Percentiles rank a stretch among this genome's conserved stretches.
These are phyloP conservation scores for Laguncularia racemosa DNA, from an alignment of 345 rosid species.

Conservation along the genomic window DNA sequence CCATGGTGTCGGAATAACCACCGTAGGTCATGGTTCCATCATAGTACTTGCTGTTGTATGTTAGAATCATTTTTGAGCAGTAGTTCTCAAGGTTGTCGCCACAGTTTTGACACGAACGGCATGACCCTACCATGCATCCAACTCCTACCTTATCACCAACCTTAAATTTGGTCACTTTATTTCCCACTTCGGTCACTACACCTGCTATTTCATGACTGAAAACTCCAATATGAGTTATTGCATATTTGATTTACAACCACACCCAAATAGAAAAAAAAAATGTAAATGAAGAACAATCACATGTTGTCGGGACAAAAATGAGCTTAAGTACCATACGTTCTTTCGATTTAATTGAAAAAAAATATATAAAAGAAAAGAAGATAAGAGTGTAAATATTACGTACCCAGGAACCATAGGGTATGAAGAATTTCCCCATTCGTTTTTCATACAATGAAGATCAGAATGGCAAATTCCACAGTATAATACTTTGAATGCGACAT, in stretches of 20 bases:
- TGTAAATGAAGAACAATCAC: too few relatives aligned
- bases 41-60: slow-evolving; percentile 23
- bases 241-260: too few relatives aligned
- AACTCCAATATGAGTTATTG: too few relatives aligned
- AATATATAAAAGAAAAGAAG: too few relatives aligned
- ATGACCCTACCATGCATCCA: slow-evolving; percentile 47
- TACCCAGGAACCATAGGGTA: slow-evolving; percentile 44
- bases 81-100: slow-evolving; percentile 42
- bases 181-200: slow-evolving; percentile 47
- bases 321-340: too few relatives aligned
- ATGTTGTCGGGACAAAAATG: too few relatives aligned
- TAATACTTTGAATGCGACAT: slow-evolving; percentile 29
- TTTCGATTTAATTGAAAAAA: too few relatives aligned
- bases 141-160: slow-evolving; percentile 55
- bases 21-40: slow-evolving; percentile 51
- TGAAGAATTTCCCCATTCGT: slow-evolving; percentile 34
- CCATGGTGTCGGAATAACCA: slow-evolving; percentile 30
- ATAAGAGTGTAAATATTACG: background rate
- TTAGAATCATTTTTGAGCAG: slow-evolving; percentile 28
- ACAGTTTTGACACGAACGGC: slow-evolving; percentile 40
- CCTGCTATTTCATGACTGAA: slow-evolving; percentile 58
- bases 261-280: too few relatives aligned
- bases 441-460: slow-evolving; percentile 25
- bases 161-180: slow-evolving; percentile 40
- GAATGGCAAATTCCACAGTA: slow-evolving; percentile 42